Base-by-base conservation (phyloP, 129 eudicot genomes). In the Centrapalus pauciflorus region DNA sequence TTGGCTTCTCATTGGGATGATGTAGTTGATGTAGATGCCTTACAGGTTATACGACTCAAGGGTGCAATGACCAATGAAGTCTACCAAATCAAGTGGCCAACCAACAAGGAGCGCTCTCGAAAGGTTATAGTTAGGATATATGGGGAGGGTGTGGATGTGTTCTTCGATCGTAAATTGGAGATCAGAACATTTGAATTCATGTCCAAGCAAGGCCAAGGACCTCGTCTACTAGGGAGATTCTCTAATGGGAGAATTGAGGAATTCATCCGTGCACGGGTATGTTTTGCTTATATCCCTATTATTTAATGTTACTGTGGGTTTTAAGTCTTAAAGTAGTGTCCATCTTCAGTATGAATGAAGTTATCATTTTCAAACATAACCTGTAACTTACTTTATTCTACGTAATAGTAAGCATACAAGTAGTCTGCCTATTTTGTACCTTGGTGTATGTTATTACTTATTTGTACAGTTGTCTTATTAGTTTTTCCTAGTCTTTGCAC, bases 51-150 rank as follows among this genome's bases (percentile, higher is more conserved):
- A 29, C 82, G 83, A 5, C 81, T 91, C n/a, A 91, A 87, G 71
- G 97, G 97, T 3, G 96, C 97, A 32, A 91, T 91, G 97, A 91
- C 97, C 34, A 91, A 91, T 77, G 77, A 85, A 77, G 96, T 91
- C 19, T 91, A 85, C 66, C 94, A 87, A 60, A 91, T 91, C 77
- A 87, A 85, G 74, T 91, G 97, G 97, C 86, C 95, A 8, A 76
- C 84, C 10, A 79, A 41, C 54, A 69, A 56, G 23, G 76, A 71
- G 17, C 71, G 46, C 46, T 85, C 94, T 13, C 64, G 95, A 57
- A 88, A 85, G 66, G 91, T 92, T 52, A 43, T 92, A 74, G 96
- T 92, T 40, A 85, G 98, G 84, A 79, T 92, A 10, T 92, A 85
- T 55, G 98, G 98, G 25, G 80, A 82, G 68, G 98, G 98, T 14